A percentile compares a stretch with the other conserved stretches of the same genome.
Evolutionary conservation across 352 stramenopile genomes (phyloP).

Genomic region (Phytopythium helicoides): DNA sequence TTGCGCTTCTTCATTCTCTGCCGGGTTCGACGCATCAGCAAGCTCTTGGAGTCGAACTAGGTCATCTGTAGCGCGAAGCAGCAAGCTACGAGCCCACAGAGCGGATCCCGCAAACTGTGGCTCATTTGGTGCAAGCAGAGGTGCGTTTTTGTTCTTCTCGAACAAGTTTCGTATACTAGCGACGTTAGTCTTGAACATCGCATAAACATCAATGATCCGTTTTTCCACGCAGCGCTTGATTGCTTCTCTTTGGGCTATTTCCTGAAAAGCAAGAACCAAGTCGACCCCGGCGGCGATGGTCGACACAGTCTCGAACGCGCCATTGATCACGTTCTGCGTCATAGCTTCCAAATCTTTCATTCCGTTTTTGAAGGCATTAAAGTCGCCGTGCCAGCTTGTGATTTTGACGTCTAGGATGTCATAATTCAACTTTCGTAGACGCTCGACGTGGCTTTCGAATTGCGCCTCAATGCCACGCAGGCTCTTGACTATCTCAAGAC

Average conservation of each 20-base stretch:
- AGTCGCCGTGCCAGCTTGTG: slow-evolving; percentile 94
- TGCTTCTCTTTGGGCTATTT: slow-evolving; percentile 89
- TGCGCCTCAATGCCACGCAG: slow-evolving; percentile 91
- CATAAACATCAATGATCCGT: slow-evolving; percentile 91
- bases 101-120: slow-evolving; percentile 91
- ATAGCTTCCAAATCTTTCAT: slow-evolving; percentile 97
- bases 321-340: slow-evolving; percentile 96
- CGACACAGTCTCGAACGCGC: slow-evolving; percentile 91
- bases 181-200: slow-evolving; percentile 84
- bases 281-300: slow-evolving; percentile 88
- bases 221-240: slow-evolving; percentile 95
- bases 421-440: slow-evolving; percentile 90
- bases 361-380: slow-evolving; percentile 94
- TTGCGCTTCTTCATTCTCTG: slow-evolving; percentile 82
- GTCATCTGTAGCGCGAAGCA: slow-evolving; percentile 77
- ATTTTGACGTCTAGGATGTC: slow-evolving; percentile 95
- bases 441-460: slow-evolving; percentile 90
- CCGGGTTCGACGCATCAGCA: slow-evolving; percentile 57
- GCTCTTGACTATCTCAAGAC: slow-evolving; percentile 91
- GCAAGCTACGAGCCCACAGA: slow-evolving; percentile 90
- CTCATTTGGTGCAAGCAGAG: slow-evolving; percentile 85
- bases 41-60: slow-evolving; percentile 71
- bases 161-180: slow-evolving; percentile 87
- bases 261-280: slow-evolving; percentile 92
- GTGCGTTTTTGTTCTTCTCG: slow-evolving; percentile 88